Evolutionary conservation across 768 basidiomycete genomes (phyloP).

Genomic region (Imleria badia): DNA sequence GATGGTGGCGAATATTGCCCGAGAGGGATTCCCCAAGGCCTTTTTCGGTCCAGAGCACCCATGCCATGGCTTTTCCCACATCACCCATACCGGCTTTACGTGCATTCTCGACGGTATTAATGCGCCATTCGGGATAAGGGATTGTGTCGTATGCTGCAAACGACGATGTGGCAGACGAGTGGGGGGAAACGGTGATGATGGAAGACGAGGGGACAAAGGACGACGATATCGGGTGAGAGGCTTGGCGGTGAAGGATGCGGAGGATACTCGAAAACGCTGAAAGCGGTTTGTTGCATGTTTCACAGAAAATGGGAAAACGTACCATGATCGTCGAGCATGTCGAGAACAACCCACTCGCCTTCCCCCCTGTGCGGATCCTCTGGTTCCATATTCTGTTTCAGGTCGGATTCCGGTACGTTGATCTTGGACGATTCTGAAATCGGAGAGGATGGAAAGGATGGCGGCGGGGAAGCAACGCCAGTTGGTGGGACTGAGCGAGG

Average conservation of each 20-base stretch:
- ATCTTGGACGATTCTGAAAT: slow-evolving; percentile 13
- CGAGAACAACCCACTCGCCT: slow-evolving; percentile 52
- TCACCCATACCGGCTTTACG: slow-evolving; percentile 58
- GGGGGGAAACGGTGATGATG: slow-evolving; percentile 58
- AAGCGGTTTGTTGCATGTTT: neutral
- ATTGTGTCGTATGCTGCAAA: slow-evolving; percentile 37
- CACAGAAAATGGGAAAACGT: neutral
- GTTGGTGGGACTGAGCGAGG: neutral
- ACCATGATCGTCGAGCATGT: slow-evolving; percentile 50
- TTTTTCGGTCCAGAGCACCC: slow-evolving; percentile 38
- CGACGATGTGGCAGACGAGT: slow-evolving; percentile 17
- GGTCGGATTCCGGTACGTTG: slow-evolving; percentile 4
- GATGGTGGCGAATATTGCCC: slow-evolving; percentile 24
- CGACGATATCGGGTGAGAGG: slow-evolving; percentile 35
- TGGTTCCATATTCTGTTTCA: slow-evolving; percentile 5
- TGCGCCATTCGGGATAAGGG: slow-evolving; percentile 70
- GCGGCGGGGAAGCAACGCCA: slow-evolving; percentile 13
- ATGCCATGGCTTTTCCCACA: slow-evolving; percentile 53
- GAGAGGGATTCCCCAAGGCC: slow-evolving; percentile 15
- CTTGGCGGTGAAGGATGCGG: slow-evolving; percentile 51
- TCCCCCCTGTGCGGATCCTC: slow-evolving; percentile 12
- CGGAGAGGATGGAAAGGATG: slow-evolving; percentile 28
- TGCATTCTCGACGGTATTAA: slow-evolving; percentile 48
- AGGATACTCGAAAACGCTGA: slow-evolving; percentile 51
- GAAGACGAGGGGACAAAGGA: slow-evolving; percentile 43